Evolutionary conservation across 495 filamentous ascomycete genomes (phyloP).

Genomic region (Chlorociboria aeruginascens): DNA sequence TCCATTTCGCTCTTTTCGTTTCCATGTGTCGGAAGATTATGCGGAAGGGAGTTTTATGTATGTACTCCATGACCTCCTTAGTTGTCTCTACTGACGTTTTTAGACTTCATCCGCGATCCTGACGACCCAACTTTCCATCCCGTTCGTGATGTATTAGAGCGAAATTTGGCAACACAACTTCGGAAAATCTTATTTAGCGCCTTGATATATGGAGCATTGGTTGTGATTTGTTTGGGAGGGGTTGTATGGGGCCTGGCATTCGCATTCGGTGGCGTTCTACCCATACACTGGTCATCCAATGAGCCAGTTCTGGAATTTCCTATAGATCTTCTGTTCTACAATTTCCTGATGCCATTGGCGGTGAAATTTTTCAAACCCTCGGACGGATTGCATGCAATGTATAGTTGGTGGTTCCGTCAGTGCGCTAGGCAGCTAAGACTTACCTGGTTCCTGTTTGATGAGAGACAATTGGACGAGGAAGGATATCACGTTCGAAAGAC

Average conservation of each 20-base stretch:
- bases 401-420: constrained; percentile 90
- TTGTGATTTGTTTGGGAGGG: constrained; percentile 85
- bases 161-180: constrained; percentile 83
- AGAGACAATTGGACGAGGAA: constrained; percentile 70
- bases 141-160: constrained; percentile 90
- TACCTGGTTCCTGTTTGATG: constrained; percentile 86
- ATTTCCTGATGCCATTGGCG: constrained; percentile 81
- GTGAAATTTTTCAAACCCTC: constrained; percentile 74
- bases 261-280: constrained; percentile 56
- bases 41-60: constrained; percentile 82
- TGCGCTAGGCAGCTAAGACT: constrained; percentile 73
- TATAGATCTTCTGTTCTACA: constrained; percentile 89
- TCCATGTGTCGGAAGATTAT: constrained; percentile 99
- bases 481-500: constrained; percentile 45
- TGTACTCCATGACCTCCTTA: constrained; percentile 22
- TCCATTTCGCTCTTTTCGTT: constrained; percentile 97
- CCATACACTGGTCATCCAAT: constrained; percentile 84
- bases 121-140: constrained; percentile 98
- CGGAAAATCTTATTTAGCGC: constrained; percentile 95
- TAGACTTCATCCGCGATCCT: constrained; percentile 94
- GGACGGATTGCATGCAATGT: constrained; percentile 69
- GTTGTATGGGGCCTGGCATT: constrained; percentile 85
- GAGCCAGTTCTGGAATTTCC: constrained; percentile 90
- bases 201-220: constrained; percentile 86
- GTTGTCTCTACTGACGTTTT: not conserved